Percentiles rank a stretch among this genome's conserved stretches.
Conservation (phyloP, 768 basidiomycete genomes). For the Dentipellis fragilis region DNA sequence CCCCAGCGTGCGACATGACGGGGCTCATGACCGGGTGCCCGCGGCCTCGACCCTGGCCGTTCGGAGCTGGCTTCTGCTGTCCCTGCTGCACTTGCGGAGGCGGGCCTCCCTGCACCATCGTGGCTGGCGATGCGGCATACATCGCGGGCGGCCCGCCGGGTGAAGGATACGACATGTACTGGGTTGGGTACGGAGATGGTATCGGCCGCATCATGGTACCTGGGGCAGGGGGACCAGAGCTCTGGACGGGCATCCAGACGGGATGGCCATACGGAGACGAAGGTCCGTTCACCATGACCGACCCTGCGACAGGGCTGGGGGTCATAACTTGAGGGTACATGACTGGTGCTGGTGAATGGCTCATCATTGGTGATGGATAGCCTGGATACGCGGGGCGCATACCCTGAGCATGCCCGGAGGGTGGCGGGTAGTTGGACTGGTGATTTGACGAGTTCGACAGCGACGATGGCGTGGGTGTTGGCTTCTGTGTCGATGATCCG, state of each 20-base stretch:
- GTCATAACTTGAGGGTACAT: constrained; percentile 54
- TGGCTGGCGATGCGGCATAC: constrained; percentile 37
- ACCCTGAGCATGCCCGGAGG: constrained; percentile 32
- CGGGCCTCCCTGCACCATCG: constrained; percentile 31
- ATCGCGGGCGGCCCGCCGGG: constrained; percentile 36
- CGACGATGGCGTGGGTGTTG: constrained; percentile 33
- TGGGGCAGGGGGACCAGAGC: constrained; percentile 35
- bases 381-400: constrained; percentile 48
- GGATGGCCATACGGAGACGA: constrained; percentile 49
- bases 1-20: constrained; percentile 37
- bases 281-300: constrained; percentile 55
- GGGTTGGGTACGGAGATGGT: constrained; percentile 49
- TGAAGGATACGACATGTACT: constrained; percentile 56
- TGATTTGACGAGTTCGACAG: constrained; percentile 6
- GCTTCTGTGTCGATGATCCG: constrained; percentile 34
- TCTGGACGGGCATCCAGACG: constrained; percentile 54
- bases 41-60: constrained; percentile 34
- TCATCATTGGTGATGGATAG: constrained; percentile 64
- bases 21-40: constrained; percentile 52
- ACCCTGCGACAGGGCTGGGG: constrained; percentile 52
- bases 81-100: constrained; percentile 21
- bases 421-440: constrained; percentile 10
- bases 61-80: constrained; percentile 29
- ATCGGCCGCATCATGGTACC: constrained; percentile 46
- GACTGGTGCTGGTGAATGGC: constrained; percentile 59